These are phyloP conservation scores for Ambrosiella xylebori DNA, from an alignment of 2,329 filamentous ascomycete species.

Conservation along the genomic window DNA sequence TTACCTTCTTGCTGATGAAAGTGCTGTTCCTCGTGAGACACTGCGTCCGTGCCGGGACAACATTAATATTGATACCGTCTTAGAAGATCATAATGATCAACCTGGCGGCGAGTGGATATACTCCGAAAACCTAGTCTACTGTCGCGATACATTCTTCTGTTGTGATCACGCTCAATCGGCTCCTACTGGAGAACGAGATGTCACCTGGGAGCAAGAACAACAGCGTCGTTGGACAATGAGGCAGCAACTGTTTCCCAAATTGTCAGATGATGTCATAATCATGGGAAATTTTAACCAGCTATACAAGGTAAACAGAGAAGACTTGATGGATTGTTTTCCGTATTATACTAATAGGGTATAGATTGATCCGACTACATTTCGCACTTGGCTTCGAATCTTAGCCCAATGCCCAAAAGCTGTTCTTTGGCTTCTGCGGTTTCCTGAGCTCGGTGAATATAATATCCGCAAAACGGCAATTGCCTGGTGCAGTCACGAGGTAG, in stretches of 20 bases:
- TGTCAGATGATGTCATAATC: conserved; percentile 73
- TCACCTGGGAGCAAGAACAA: conserved; percentile 76
- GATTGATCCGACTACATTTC: conserved; percentile 95
- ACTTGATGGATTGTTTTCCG: background rate
- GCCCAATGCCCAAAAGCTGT: conserved; percentile 71
- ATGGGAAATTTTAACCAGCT: conserved; percentile 97
- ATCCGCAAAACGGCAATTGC: conserved; percentile 59
- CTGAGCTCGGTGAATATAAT: conserved; percentile 78
- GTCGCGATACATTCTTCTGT: conserved; percentile 90
- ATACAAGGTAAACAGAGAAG: conserved; percentile 59
- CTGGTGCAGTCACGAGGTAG: conserved; percentile 78
- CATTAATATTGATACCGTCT: conserved; percentile 53
- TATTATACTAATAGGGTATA: conserved; percentile 21
- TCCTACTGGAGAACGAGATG: conserved; percentile 45
- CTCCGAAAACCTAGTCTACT: conserved; percentile 91
- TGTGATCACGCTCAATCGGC: conserved; percentile 92
- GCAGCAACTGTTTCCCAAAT: conserved; percentile 70
- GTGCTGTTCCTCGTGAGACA: conserved; percentile 67
- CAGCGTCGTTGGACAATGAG: conserved; percentile 76
- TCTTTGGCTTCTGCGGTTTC: conserved; percentile 92
- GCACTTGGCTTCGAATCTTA: conserved; percentile 86
- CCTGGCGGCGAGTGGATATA: conserved; percentile 77
- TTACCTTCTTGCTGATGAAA: conserved; percentile 81
- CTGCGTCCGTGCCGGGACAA: conserved; percentile 66
- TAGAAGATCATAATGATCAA: conserved; percentile 47